Evolutionary conservation across 2,329 filamentous ascomycete species (phyloP).

Genomic region (Berkeleyomyces rouxiae): DNA sequence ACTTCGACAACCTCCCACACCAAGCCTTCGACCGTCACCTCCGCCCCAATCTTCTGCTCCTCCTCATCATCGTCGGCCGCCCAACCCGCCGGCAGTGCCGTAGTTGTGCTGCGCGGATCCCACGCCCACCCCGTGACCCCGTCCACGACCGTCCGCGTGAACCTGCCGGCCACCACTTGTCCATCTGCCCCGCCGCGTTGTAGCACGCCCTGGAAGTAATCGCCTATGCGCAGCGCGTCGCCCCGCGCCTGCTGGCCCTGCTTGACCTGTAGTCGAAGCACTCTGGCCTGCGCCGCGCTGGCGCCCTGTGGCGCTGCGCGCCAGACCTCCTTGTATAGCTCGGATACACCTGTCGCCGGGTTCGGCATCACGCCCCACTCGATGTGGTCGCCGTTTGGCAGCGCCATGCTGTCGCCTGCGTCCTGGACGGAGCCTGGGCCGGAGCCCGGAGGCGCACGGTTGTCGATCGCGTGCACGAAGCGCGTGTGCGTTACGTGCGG

Average conservation of each 20-base stretch:
- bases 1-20: constrained; percentile 6
- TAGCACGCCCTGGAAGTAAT: constrained; percentile 8
- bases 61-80: background rate
- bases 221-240: background rate
- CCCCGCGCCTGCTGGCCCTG: background rate
- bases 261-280: background rate
- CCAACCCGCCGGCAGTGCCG: background rate
- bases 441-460: constrained; percentile 25
- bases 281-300: background rate
- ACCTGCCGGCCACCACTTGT: background rate
- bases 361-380: constrained; percentile 46
- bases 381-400: constrained; percentile 26
- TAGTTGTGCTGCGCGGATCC: constrained; percentile 1
- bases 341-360: constrained; percentile 31
- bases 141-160: background rate
- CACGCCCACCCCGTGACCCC: background rate
- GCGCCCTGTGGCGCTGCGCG: background rate
- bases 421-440: constrained; percentile 25
- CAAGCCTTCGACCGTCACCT: background rate
- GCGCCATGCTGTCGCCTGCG: constrained; percentile 36
- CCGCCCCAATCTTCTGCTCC: background rate
- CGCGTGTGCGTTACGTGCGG: constrained; percentile 20
- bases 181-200: background rate
- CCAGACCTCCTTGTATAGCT: constrained; percentile 54
- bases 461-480: constrained; percentile 46